Conservation (phyloP, 257 asterid genomes). For the Oldenlandia corymbosa region DNA sequence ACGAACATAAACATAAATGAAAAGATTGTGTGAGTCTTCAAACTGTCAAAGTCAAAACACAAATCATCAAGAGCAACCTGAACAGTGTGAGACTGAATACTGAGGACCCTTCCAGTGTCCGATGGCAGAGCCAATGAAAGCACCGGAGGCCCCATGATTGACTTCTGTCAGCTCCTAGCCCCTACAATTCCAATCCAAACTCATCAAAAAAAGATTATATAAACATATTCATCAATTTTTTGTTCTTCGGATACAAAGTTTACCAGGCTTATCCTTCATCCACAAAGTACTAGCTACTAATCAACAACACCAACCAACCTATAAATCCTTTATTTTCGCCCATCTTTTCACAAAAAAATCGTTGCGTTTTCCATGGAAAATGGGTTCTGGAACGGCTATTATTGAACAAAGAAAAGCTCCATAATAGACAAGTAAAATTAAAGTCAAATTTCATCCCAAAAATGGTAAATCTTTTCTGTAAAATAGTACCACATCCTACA, state of each 20-base stretch:
- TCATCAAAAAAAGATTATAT: not conserved
- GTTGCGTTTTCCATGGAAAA: not conserved
- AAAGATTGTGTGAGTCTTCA: not conserved
- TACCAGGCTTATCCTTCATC: not conserved
- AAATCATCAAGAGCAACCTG: constrained; percentile 47
- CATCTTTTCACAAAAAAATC: not conserved
- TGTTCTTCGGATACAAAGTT: no score
- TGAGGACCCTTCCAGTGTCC: constrained; percentile 84
- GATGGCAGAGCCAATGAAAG: constrained; percentile 83
- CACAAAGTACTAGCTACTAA: not conserved
- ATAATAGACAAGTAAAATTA: no score
- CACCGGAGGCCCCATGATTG: constrained; percentile 71
- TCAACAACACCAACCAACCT: not conserved
- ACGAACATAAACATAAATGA: not conserved
- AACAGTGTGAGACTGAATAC: constrained; percentile 96
- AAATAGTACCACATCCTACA: not conserved
- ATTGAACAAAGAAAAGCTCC: not conserved
- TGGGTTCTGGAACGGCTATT: not conserved
- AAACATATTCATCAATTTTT: not conserved
- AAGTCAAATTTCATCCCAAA: no score
- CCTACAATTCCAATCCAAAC: constrained; percentile 23
- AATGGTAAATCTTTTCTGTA: no score
- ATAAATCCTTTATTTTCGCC: not conserved
- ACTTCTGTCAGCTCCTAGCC: constrained; percentile 29
- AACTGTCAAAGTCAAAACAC: not conserved